Percentiles rank a stretch among this genome's conserved stretches.
phyloP scores from a whole-genome alignment of 192 early-diverging fungal genomes.

The Geranomyces variabilis region DNA sequence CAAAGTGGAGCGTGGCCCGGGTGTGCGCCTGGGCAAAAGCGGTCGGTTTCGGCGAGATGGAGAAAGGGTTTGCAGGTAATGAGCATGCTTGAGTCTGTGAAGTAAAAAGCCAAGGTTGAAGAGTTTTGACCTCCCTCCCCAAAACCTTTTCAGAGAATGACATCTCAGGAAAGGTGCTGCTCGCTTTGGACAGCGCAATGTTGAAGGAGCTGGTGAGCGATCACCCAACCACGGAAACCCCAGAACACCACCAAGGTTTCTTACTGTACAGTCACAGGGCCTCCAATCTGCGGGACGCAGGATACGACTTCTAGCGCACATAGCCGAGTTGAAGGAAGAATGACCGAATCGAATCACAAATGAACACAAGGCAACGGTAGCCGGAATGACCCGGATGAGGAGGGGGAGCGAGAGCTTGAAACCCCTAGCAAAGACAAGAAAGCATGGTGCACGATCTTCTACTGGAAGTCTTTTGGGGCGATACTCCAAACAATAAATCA shows the following conservation, averaged over 20 bases:
- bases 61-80: constrained; percentile 8
- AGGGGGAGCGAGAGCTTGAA: too few relatives aligned
- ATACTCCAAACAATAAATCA: too few relatives aligned
- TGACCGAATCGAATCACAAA: too few relatives aligned
- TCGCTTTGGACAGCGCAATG: not conserved
- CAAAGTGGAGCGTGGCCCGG: not conserved
- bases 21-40: constrained; percentile 13
- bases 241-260: too few relatives aligned
- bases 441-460: too few relatives aligned
- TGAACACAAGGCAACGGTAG: too few relatives aligned
- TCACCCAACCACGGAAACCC: too few relatives aligned
- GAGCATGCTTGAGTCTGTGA: not conserved
- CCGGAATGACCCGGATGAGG: too few relatives aligned
- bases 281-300: not conserved
- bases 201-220: constrained; percentile 21
- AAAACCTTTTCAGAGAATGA: constrained; percentile 14
- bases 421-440: too few relatives aligned
- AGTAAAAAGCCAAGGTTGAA: not conserved
- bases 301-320: not conserved
- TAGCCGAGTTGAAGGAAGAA: not conserved
- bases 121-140: not conserved
- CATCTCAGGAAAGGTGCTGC: constrained; percentile 13
- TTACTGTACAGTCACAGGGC: not conserved
- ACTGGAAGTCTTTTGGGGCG: too few relatives aligned
- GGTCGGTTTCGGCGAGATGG: constrained; percentile 16